Evolutionary conservation across 345 rosid species (phyloP).

Genomic region (Limnanthes douglasii): DNA sequence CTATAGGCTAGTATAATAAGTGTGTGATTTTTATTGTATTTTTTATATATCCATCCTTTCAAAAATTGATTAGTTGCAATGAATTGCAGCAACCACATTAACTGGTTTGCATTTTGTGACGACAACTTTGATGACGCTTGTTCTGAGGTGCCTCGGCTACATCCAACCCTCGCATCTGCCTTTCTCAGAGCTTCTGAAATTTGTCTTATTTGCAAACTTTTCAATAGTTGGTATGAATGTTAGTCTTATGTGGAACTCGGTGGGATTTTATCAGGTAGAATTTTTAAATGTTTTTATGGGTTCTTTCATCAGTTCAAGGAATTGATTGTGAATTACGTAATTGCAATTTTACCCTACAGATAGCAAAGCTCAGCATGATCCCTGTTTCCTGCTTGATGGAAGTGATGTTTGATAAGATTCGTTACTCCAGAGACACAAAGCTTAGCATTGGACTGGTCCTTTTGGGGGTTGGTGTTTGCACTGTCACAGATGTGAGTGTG

Average conservation of each 20-base stretch:
- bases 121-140: conserved; percentile 65
- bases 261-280: conserved; percentile 90
- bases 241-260: conserved; percentile 98
- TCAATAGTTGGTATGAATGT: conserved; percentile 99
- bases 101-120: conserved; percentile 91
- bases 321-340: conserved; percentile 6
- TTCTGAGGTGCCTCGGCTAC: conserved; percentile 77
- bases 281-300: background rate
- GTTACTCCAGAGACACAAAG: conserved; percentile 92
- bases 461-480: conserved; percentile 92
- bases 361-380: conserved; percentile 94
- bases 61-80: background rate
- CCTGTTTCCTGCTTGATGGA: conserved; percentile 95
- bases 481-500: conserved; percentile 91
- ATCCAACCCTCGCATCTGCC: conserved; percentile 93
- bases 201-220: conserved; percentile 74
- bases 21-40: background rate
- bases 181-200: conserved; percentile 58
- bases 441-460: conserved; percentile 81
- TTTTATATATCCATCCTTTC: background rate
- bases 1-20: background rate
- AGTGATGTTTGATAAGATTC: conserved; percentile 76
- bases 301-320: background rate
- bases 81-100: conserved; percentile 78
- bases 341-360: conserved; percentile 25